Conservation (phyloP, 306 rosid genomes). For the Prosopis cineraria region DNA sequence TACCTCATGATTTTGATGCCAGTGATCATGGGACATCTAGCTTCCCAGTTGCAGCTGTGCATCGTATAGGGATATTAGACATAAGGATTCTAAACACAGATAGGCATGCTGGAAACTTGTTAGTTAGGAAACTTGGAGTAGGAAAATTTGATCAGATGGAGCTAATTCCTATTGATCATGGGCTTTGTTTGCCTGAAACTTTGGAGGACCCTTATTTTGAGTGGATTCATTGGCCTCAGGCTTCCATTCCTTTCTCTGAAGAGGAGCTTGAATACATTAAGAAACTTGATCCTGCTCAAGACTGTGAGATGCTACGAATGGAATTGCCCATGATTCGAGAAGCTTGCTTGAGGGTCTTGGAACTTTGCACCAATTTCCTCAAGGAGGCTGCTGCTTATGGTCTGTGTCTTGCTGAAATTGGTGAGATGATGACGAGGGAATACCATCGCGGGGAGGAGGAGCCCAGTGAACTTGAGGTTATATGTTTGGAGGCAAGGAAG, state of each 20-base stretch:
- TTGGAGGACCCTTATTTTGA: conserved; percentile 97
- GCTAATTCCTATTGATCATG: conserved; percentile 95
- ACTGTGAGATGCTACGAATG: conserved; percentile 72
- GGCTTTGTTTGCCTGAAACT: conserved; percentile 92
- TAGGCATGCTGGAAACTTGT: conserved; percentile 96
- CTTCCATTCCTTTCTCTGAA: conserved; percentile 91
- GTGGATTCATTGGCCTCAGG: conserved; percentile 99
- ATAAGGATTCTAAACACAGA: conserved; percentile 96
- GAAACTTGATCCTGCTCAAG: conserved; percentile 59
- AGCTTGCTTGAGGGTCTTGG: conserved; percentile 87
- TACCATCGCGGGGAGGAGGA: conserved; percentile 86
- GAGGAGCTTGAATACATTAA: conserved; percentile 84
- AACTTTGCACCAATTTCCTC: conserved; percentile 88
- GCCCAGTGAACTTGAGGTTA: conserved; percentile 92
- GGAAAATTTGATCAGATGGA: conserved; percentile 92
- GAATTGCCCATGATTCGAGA: conserved; percentile 98
- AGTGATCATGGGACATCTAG: conserved; percentile 98
- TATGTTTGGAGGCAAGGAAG: conserved; percentile 85
- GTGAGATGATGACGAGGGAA: conserved; percentile 98
- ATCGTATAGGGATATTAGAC: conserved; percentile 92
- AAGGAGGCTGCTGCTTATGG: conserved; percentile 81
- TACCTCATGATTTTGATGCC: conserved; percentile 95
- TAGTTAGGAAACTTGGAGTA: conserved; percentile 77
- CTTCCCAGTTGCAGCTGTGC: conserved; percentile 91
- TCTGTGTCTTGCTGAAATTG: conserved; percentile 91